These are phyloP conservation scores for Fusarium zealandicum DNA, from an alignment of 2,329 filamentous ascomycete species.

Conservation along the genomic window DNA sequence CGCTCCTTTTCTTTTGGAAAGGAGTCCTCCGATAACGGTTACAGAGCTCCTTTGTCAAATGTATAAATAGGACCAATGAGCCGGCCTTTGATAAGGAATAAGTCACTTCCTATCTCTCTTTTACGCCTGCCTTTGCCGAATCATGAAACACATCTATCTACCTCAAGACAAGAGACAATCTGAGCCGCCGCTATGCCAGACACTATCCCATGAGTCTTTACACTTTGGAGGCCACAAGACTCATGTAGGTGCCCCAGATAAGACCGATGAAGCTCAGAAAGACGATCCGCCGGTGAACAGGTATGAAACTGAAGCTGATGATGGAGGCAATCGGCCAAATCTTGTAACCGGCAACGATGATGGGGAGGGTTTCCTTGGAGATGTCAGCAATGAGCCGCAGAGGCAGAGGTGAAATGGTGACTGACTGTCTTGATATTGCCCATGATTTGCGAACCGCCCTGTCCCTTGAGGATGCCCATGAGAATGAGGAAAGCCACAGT, in stretches of 20 bases:
- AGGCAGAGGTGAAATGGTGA: background rate
- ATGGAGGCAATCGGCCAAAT: conserved; percentile 61
- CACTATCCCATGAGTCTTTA: conserved; percentile 22
- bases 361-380: conserved; percentile 53
- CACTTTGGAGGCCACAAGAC: conserved; percentile 54
- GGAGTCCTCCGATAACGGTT: no score
- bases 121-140: no score
- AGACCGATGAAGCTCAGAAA: conserved; percentile 59
- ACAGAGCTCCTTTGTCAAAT: no score
- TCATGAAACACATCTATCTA: no score
- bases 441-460: conserved; percentile 46
- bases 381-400: background rate
- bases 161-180: background rate
- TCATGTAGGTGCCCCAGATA: conserved; percentile 61
- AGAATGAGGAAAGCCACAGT: conserved; percentile 55
- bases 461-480: conserved; percentile 56
- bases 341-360: conserved; percentile 59
- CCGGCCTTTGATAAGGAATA: no score
- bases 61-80: no score
- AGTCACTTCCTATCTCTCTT: no score
- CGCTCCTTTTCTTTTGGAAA: no score
- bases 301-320: conserved; percentile 58
- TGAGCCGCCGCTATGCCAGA: background rate
- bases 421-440: conserved; percentile 49
- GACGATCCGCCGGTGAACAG: conserved; percentile 57